Evolutionary conservation across 768 basidiomycete species (phyloP), one percentile per base, ranked within the genome.

Genomic region (Pulveroboletus sp.): DNA sequence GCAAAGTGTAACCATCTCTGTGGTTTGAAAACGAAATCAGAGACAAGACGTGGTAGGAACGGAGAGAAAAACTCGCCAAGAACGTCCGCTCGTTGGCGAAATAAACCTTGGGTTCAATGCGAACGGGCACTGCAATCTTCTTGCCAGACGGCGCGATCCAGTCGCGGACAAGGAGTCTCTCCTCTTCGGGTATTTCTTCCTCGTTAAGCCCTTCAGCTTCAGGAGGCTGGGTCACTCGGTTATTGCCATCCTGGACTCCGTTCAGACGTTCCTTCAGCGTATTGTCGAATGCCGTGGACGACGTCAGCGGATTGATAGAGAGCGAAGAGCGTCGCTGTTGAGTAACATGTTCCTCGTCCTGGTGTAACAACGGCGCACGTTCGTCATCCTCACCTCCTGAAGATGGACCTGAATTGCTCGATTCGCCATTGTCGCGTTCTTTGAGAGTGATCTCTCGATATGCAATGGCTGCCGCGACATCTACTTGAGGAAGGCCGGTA

Each of bases 21-120:
- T 14, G 17, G 23, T 35, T 12, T 24, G 17, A 10, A 12, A 23
- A 16, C n/a, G 40, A 22, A 23, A 20, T 56, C 32, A 59, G 47
- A 6, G 38, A 24, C 20, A 20, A 43, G 14, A 38, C 9, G 6
- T 11, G 6, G 27, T 26, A 9, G n/a, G 4, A 23, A 29, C 14
- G 4, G 46, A 47, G n/a, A 1, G 39, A 37, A 49, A 22, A 29
- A 75, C 91, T 70, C 66, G 90, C 93, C 70, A 94, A 67, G 77
- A 93, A 95, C 13, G 94, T 98, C 53, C 95, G 78, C 69, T 97
- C 94, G 31, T 86, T 85, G 6, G 96, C 96, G 65, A 97, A 99
- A 64, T 94, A 95, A 4, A 96, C 93, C 71, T 99, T 99, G 24
- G 96, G 96, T 68, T 99, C 96, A 40, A 99, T 81, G 46, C 96